phyloP scores from a whole-genome alignment of 176 grass and related monocot genomes.

The Hyparrhenia diplandra region DNA sequence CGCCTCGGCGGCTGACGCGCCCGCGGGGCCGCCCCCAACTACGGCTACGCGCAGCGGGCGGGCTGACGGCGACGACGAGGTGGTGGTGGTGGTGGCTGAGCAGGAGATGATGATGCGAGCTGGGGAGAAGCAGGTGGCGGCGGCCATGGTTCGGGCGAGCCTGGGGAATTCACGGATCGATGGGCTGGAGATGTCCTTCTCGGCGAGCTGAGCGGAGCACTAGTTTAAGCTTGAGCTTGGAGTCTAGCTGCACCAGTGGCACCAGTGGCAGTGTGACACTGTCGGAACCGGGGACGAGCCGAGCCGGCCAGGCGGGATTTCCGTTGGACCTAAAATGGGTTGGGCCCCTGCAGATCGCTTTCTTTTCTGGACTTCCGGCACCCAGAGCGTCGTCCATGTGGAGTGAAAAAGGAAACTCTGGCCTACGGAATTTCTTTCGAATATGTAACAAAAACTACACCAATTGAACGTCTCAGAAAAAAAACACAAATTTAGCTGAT shows the following conservation, averaged over 20 bases:
- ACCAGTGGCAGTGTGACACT: background rate
- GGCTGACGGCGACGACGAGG: background rate
- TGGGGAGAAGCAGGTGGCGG: conserved; percentile 16
- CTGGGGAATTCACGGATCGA: background rate
- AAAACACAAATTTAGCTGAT: too few relatives aligned
- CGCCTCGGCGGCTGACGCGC: conserved; percentile 72
- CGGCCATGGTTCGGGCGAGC: conserved; percentile 4
- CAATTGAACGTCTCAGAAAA: too few relatives aligned
- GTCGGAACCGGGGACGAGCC: background rate
- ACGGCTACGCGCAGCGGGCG: conserved; percentile 74
- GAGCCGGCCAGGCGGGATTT: background rate
- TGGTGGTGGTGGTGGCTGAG: background rate
- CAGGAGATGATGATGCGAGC: conserved; percentile 21
- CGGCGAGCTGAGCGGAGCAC: background rate
- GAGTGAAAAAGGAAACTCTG: too few relatives aligned
- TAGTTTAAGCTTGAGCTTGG: background rate
- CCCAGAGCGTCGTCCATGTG: too few relatives aligned
- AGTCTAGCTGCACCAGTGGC: background rate
- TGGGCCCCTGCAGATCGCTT: too few relatives aligned
- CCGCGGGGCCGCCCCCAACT: conserved; percentile 78
- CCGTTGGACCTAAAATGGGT: background rate
- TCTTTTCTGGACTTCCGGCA: too few relatives aligned
- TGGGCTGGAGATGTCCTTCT: background rate
- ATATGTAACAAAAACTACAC: too few relatives aligned
- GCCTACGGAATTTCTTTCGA: too few relatives aligned